These are phyloP conservation scores for Scytalidium sp. DNA, from an alignment of 2,329 filamentous ascomycete species.

Conservation along the genomic window DNA sequence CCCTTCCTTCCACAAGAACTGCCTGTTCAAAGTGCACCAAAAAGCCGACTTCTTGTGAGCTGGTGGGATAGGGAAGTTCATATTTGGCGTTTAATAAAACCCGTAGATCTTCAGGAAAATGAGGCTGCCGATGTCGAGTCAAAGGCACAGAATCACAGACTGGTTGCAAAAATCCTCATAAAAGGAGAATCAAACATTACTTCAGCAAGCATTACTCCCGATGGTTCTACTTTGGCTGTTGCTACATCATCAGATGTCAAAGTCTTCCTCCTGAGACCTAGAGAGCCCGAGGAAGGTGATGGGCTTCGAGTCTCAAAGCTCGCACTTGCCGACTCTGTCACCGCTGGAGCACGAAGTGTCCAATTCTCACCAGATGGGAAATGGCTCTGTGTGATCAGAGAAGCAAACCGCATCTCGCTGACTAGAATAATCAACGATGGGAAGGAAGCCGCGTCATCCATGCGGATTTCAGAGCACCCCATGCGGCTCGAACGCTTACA, in stretches of 20 bases:
- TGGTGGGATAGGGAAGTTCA: constrained; percentile 91
- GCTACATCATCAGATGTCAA: constrained; percentile 74
- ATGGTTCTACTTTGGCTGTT: constrained; percentile 73
- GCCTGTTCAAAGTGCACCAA: constrained; percentile 68
- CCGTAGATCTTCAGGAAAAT: constrained; percentile 30
- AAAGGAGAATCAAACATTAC: constrained; percentile 81
- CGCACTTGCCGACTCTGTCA: constrained; percentile 55
- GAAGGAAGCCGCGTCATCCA: constrained; percentile 32
- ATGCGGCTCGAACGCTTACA: constrained; percentile 50
- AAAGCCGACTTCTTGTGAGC: constrained; percentile 74
- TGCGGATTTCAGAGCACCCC: constrained; percentile 38
- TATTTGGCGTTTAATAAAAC: constrained; percentile 64
- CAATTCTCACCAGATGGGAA: constrained; percentile 66
- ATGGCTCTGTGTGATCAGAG: constrained; percentile 66
- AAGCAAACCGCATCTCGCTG: constrained; percentile 56
- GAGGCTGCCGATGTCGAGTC: constrained; percentile 33
- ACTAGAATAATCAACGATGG: constrained; percentile 40
- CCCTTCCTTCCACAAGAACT: constrained; percentile 80
- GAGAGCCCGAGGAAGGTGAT: constrained; percentile 48
- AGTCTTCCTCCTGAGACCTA: constrained; percentile 65
- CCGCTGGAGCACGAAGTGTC: constrained; percentile 66
- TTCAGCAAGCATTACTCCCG: constrained; percentile 66
- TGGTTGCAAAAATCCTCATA: constrained; percentile 66
- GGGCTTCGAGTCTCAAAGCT: constrained; percentile 70
- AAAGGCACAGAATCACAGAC: constrained; percentile 51